Conservation (phyloP, 1,284 basidiomycete species). For the Athelia psychrophila region DNA sequence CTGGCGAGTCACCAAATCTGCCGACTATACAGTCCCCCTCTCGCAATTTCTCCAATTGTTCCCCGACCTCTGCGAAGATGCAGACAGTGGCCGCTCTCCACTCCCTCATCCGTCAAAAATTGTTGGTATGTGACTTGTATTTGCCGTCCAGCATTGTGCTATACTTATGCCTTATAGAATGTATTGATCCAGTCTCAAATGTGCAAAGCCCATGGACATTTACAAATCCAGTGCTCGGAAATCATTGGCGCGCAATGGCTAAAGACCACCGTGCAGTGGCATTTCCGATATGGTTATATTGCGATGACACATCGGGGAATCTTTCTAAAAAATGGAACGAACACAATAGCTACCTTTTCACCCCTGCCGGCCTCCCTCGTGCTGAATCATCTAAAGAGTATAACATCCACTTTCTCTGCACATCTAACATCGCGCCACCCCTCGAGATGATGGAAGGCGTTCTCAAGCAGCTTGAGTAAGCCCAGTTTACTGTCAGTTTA, state of each 20-base stretch:
- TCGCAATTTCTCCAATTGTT: slow-evolving; percentile 12
- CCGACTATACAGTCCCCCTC: slow-evolving; percentile 8
- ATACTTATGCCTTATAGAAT: background rate
- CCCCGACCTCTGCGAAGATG: slow-evolving; percentile 5
- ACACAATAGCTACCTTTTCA: slow-evolving; percentile 37
- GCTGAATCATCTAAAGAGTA: slow-evolving; percentile 21
- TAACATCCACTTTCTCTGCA: slow-evolving; percentile 37
- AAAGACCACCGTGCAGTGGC: slow-evolving; percentile 19
- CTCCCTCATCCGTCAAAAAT: slow-evolving; percentile 11
- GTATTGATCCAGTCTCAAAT: background rate
- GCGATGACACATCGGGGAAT: slow-evolving; percentile 43
- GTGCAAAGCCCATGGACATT: slow-evolving; percentile 11
- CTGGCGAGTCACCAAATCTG: slow-evolving; percentile 12
- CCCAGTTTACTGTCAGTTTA: background rate
- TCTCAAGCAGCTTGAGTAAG: slow-evolving; percentile 23
- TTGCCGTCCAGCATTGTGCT: slow-evolving; percentile 7
- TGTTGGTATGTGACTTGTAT: too few species aligned
- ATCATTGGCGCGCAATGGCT: slow-evolving; percentile 18
- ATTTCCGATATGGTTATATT: slow-evolving; percentile 37
- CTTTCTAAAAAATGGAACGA: slow-evolving; percentile 42
- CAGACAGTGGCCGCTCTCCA: background rate
- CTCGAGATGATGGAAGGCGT: slow-evolving; percentile 41
- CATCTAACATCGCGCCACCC: slow-evolving; percentile 37
- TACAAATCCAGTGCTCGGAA: slow-evolving; percentile 13
- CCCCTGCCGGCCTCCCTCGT: slow-evolving; percentile 24